phyloP scores from a whole-genome alignment of 805 yeast genomes.

The Spathaspora arborariae region DNA sequence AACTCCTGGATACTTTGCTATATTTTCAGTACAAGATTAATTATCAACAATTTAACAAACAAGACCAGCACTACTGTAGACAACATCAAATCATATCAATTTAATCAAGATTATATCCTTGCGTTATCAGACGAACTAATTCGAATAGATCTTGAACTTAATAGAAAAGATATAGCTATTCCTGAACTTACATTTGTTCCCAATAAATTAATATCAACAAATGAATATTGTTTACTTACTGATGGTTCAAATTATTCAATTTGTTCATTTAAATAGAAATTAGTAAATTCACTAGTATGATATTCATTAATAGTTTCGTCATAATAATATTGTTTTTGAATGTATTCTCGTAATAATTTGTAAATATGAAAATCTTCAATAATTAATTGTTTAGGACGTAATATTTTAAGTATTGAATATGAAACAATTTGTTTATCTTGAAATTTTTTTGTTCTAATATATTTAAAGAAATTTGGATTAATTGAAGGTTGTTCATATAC shows the following conservation, averaged over 20 bases:
- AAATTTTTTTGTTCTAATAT: neutral
- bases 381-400: slow-evolving; percentile 20
- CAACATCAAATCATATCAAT: slow-evolving; percentile 8
- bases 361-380: slow-evolving; percentile 29
- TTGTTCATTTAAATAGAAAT: slow-evolving; percentile 13
- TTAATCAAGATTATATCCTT: neutral
- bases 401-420: neutral
- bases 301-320: slow-evolving; percentile 15
- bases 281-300: neutral
- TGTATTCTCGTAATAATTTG: slow-evolving; percentile 23
- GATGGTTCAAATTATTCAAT: slow-evolving; percentile 35
- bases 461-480: slow-evolving; percentile 5
- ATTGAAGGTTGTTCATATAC: slow-evolving; percentile 11
- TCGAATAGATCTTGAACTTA: neutral
- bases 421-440: slow-evolving; percentile 7
- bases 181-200: slow-evolving; percentile 5
- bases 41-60: neutral
- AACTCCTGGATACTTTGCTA: slow-evolving; percentile 1
- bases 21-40: neutral
- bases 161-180: neutral
- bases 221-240: slow-evolving; percentile 35
- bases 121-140: slow-evolving; percentile 1
- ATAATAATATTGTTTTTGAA: slow-evolving; percentile 26
- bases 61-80: neutral
- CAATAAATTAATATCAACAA: slow-evolving; percentile 3